These are phyloP conservation scores for Myxozyma nipponensis DNA, from an alignment of 805 yeast species.

Conservation along the genomic window DNA sequence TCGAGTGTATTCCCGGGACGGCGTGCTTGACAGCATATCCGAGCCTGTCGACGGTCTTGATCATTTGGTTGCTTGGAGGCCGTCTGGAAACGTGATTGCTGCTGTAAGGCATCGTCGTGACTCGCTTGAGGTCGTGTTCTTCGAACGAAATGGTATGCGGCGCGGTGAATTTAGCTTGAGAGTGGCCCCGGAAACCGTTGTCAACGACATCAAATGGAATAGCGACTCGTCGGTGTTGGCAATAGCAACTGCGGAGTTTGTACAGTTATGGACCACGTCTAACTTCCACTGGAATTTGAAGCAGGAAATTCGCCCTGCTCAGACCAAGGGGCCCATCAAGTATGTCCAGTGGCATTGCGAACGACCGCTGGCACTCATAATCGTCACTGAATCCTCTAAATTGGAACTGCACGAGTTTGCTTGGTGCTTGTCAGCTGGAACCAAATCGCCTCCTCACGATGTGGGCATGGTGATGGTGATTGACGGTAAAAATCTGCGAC, in stretches of 20 bases:
- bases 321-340: constrained; percentile 32
- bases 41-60: constrained; percentile 87
- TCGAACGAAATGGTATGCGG: constrained; percentile 89
- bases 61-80: constrained; percentile 76
- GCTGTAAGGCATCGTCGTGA: constrained; percentile 50
- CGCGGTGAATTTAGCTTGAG: constrained; percentile 80
- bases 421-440: constrained; percentile 60
- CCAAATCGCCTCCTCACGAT: constrained; percentile 64
- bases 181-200: constrained; percentile 29
- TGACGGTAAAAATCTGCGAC: constrained; percentile 62
- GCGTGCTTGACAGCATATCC: constrained; percentile 71
- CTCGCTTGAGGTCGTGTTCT: constrained; percentile 53
- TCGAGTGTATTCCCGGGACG: constrained; percentile 77
- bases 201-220: constrained; percentile 70
- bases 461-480: constrained; percentile 74
- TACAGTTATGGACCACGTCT: constrained; percentile 88
- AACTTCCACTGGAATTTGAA: constrained; percentile 96
- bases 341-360: constrained; percentile 78
- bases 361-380: constrained; percentile 69
- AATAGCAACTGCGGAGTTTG: constrained; percentile 53
- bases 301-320: constrained; percentile 54
- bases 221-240: constrained; percentile 74
- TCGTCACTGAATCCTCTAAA: constrained; percentile 41
- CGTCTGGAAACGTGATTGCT: constrained; percentile 84
- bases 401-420: constrained; percentile 67